Percentiles rank a stretch among this genome's conserved stretches.
Conservation (phyloP, 176 grass and related monocot species). For the Chrysopogon serrulatus region DNA sequence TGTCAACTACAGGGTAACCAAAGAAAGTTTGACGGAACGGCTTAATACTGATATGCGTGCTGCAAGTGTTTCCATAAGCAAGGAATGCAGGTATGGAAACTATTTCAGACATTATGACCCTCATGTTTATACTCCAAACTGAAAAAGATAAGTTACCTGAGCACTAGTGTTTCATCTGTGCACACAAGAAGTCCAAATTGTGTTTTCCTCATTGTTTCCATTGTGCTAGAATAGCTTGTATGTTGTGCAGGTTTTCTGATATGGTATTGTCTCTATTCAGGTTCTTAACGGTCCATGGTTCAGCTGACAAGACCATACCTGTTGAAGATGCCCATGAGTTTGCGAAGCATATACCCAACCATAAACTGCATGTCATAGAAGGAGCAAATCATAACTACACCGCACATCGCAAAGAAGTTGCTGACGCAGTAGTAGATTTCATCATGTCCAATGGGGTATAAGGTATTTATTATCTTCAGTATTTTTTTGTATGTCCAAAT, state of each 20-base stretch:
- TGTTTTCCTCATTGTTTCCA: not conserved
- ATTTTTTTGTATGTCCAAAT: not conserved
- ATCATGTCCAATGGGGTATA: conserved; percentile 26
- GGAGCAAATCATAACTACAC: conserved; percentile 87
- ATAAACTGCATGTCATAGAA: conserved; percentile 63
- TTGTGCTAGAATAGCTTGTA: not conserved
- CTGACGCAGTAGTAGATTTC: conserved; percentile 50
- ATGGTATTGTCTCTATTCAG: conserved; percentile 24
- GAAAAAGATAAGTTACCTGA: not conserved
- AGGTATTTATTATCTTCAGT: not conserved
- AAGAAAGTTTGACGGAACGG: conserved; percentile 79
- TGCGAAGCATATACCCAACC: conserved; percentile 71
- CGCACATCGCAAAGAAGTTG: conserved; percentile 58
- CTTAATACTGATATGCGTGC: conserved; percentile 71
- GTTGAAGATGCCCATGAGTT: conserved; percentile 78
- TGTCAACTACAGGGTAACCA: conserved; percentile 57
- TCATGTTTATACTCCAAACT: not conserved
- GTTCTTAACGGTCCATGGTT: conserved; percentile 79
- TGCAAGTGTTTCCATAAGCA: conserved; percentile 61
- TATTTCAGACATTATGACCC: not conserved
- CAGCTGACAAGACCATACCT: conserved; percentile 70
- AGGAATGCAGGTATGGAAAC: conserved; percentile 62
- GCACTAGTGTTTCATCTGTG: not conserved
- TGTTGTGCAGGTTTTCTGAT: not conserved
- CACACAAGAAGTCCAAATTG: not conserved